Evolutionary conservation across 768 basidiomycete species (phyloP), one percentile per base, ranked within the genome.

Genomic region (Pisolithus orientalis): DNA sequence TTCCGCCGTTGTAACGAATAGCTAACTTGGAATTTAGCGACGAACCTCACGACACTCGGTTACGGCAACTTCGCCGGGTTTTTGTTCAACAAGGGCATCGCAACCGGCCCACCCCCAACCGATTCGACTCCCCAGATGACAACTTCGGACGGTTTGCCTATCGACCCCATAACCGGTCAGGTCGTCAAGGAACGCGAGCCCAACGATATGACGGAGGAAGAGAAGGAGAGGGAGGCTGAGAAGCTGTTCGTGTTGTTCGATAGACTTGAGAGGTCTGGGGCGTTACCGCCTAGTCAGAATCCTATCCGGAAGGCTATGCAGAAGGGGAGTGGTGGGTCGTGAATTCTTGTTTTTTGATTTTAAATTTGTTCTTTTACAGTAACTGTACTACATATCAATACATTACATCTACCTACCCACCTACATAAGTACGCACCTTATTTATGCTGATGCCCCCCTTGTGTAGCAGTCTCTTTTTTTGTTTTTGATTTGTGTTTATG

Each of bases 11-110:
- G 9, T 24, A 24, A 4, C 39, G 8, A 8, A 44, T 25, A 3
- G 34, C 49, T 28, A 25, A 13, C 42, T 29, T 45, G 54, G 44
- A 10, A 39, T 4, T 13, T n/a, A 84, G 92, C 88, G n/a, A 73
- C 78, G 5, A 79, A 75, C 0, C 72, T 98, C 14, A 80, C 82
- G n/a, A 78, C 82, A 4, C 79, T 96, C 49, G 95, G 95, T 6
- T 99, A 99, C 60, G 95, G 95, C 39, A 94, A 94, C 64, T 92
- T 94, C 39, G 92, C 94, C 0, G 96, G 96, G 1, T 89, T 92
- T 76, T 76, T 99, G 25, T 94, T 92, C 73, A 84, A 88, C 64
- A 94, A 93, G 63, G 94, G 93, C 14, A 77, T 98, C 59, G 75
- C 88, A 62, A 77, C 68, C 51, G 78, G 82, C 6, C 87, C 84